phyloP scores from a whole-genome alignment of 2,329 filamentous ascomycete species.

The Penicillium sp. region DNA sequence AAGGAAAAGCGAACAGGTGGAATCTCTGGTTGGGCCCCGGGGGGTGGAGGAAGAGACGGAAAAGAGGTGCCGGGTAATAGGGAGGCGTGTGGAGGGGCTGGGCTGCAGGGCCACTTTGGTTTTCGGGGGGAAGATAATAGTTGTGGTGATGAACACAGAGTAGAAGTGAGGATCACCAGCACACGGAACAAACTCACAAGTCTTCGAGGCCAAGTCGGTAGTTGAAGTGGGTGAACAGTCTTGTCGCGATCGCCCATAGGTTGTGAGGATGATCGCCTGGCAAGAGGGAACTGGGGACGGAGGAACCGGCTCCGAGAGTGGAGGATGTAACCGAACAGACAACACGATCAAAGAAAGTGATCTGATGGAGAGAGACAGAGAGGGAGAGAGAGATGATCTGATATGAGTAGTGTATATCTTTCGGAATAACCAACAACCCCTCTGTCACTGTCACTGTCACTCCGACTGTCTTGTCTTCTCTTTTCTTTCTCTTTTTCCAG shows the following conservation, averaged over 20 bases:
- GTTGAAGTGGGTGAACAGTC: slow-evolving; percentile 11
- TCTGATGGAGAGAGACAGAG: background rate
- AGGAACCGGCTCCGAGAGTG: slow-evolving; percentile 32
- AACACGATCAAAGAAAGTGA: background rate
- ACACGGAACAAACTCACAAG: too few relatives aligned
- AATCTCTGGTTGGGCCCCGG: background rate
- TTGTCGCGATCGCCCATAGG: slow-evolving; percentile 27
- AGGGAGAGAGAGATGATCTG: background rate
- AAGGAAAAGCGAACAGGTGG: background rate
- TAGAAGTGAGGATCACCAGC: too few relatives aligned
- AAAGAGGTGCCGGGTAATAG: slow-evolving; percentile 25
- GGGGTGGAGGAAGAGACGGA: slow-evolving; percentile 17
- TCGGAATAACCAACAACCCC: too few relatives aligned
- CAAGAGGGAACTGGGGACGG: slow-evolving; percentile 31
- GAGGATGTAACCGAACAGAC: slow-evolving; percentile 28
- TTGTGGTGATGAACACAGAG: too few relatives aligned
- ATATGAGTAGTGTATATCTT: too few relatives aligned
- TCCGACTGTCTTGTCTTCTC: too few relatives aligned
- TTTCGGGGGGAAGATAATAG: background rate
- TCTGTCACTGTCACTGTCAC: too few relatives aligned
- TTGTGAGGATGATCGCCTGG: slow-evolving; percentile 26
- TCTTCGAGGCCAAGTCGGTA: slow-evolving; percentile 7
- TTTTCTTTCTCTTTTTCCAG: background rate
- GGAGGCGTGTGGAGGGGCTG: slow-evolving; percentile 43
- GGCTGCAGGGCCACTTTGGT: slow-evolving; percentile 17